Conservation (phyloP, 495 filamentous ascomycete species). For the Penicillium canescens region DNA sequence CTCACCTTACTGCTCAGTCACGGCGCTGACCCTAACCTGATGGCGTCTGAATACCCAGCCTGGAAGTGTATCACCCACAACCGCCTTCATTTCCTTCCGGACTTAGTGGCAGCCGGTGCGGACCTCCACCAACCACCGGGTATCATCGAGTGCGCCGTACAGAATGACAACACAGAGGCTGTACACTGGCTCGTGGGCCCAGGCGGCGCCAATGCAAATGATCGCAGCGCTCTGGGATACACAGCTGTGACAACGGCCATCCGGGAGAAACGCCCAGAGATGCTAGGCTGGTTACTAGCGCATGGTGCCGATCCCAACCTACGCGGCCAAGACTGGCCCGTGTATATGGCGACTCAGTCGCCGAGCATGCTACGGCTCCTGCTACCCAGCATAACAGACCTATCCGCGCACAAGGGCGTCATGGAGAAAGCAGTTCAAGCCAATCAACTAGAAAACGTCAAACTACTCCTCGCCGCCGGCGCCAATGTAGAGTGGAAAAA, state of each 20-base stretch:
- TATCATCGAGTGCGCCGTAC: conserved; percentile 56
- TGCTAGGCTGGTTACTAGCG: conserved; percentile 48
- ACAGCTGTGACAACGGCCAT: conserved; percentile 58
- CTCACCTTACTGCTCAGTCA: conserved; percentile 47
- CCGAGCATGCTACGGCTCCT: conserved; percentile 46
- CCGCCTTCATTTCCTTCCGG: conserved; percentile 47
- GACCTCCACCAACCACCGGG: conserved; percentile 52
- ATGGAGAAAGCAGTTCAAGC: conserved; percentile 57
- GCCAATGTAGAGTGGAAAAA: conserved; percentile 54
- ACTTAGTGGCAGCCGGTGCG: conserved; percentile 50
- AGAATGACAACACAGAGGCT: conserved; percentile 47
- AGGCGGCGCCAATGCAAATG: conserved; percentile 48
- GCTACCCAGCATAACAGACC: conserved; percentile 41
- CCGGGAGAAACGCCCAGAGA: conserved; percentile 42
- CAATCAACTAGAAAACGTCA: conserved; percentile 32
- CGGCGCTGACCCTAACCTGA: conserved; percentile 54
- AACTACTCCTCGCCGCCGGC: conserved; percentile 22
- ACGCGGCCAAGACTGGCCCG: conserved; percentile 55
- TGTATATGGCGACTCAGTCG: conserved; percentile 53
- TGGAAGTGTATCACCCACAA: conserved; percentile 59
- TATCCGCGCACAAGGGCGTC: conserved; percentile 51
- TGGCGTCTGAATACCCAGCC: conserved; percentile 53
- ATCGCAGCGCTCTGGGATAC: conserved; percentile 41
- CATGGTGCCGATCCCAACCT: conserved; percentile 53
- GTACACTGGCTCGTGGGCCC: conserved; percentile 48